Evolutionary conservation across 306 rosid genomes (phyloP), one percentile per base, ranked within the genome.

Genomic region (Ormosia semicastrata): DNA sequence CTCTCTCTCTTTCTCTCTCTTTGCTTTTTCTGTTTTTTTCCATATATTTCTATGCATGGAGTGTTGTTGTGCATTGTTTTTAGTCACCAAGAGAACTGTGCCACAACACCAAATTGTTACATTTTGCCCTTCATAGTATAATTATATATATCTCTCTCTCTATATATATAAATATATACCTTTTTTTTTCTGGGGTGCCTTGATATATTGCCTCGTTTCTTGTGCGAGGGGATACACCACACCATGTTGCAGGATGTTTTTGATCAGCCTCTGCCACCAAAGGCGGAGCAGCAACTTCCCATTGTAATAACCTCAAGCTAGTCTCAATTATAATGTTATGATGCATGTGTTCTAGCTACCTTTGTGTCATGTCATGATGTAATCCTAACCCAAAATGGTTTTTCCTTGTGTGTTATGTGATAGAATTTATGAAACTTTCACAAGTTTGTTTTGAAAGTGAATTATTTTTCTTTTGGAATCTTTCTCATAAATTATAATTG

Each of bases 191-290:
- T 46, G 34, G 49, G 37, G 30, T 66, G 46, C 44, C 34, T 81
- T 79, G 29, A 18, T 40, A 37, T 7, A 30, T 68, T 29, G 56
- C 15, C 12, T 46, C 40, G 8, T 47, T 70, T 70, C 39, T 10
- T 47, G 59, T 39, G 78, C 50, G 40, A 73, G 41, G 36, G 37
- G 66, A 36, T 64, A 65, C 71, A 62, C 15, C 4, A 43, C 49
- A 76, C 29, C 82, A 92, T 86, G 93, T 84, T 87, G 88, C 83
- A 88, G 44, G 89, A 90, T 76, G 86, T 88, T 68, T 87, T 83
- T 76, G 85, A 82, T 72, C 90, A 80, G 76, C 82, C 88, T 56
- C 77, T 52, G 24, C 83, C 56, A 37, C 54, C 77, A 5, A 82
- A 81, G 57, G 66, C 11, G 14, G 88, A 78, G 29, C 89, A 87